These are phyloP conservation scores for Umbellularia californica DNA, from an alignment of 164 flowering plant species.

Conservation along the genomic window DNA sequence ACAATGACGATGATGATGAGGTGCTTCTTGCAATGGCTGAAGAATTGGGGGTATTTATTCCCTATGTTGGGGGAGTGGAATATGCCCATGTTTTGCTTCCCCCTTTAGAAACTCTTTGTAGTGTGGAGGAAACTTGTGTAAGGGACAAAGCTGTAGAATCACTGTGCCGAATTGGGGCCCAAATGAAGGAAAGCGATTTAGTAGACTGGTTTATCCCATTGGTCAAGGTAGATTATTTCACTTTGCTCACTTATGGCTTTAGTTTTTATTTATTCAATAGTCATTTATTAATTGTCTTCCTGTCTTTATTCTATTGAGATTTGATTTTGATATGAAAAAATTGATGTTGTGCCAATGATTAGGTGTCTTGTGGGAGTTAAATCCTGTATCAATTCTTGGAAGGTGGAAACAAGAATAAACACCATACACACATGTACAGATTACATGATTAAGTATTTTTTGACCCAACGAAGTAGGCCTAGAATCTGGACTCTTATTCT, in stretches of 20 bases:
- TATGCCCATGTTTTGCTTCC: slow-evolving; percentile 81
- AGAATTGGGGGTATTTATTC: slow-evolving; percentile 89
- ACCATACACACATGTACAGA: too few relatives aligned
- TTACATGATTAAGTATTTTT: too few relatives aligned
- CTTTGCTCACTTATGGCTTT: not conserved
- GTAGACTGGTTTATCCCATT: slow-evolving; percentile 81
- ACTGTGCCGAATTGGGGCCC: slow-evolving; percentile 82
- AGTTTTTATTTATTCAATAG: not conserved
- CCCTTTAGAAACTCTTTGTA: slow-evolving; percentile 82
- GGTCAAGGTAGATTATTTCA: slow-evolving; percentile 55
- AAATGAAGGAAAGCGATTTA: slow-evolving; percentile 86
- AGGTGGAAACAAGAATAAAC: not conserved
- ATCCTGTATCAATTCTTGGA: not conserved
- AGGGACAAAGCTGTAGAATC: slow-evolving; percentile 98
- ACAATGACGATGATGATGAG: slow-evolving; percentile 96
- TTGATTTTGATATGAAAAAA: not conserved
- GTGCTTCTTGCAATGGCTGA: slow-evolving; percentile 97
- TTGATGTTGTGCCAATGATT: too few relatives aligned
- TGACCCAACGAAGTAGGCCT: too few relatives aligned
- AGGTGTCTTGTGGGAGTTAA: not conserved
- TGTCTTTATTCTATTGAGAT: not conserved
- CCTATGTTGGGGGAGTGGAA: slow-evolving; percentile 94
- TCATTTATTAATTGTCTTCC: not conserved
- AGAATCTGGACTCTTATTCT: too few relatives aligned
- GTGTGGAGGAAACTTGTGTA: slow-evolving; percentile 95